Conservation (phyloP, 2,329 filamentous ascomycete species). For the Xylariaceae sp. region DNA sequence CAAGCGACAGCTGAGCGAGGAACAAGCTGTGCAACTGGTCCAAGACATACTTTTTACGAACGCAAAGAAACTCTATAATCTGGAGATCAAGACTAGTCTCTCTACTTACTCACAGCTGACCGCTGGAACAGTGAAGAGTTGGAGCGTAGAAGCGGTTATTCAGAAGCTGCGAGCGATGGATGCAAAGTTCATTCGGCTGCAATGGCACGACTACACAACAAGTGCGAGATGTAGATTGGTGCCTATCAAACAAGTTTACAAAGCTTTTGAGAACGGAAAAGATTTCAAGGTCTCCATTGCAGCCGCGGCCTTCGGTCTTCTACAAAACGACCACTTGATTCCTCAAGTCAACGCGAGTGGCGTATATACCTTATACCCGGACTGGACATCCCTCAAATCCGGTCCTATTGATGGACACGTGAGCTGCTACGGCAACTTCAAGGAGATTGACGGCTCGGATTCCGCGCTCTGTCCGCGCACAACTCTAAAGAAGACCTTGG, state of each 20-base stretch:
- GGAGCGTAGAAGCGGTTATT: conserved; percentile 17
- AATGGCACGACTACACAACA: conserved; percentile 76
- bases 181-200: conserved; percentile 65
- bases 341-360: conserved; percentile 54
- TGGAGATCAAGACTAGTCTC: conserved; percentile 43
- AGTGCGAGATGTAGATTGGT: conserved; percentile 63
- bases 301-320: conserved; percentile 58
- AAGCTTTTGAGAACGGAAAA: conserved; percentile 41
- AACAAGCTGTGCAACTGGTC: conserved; percentile 60
- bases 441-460: conserved; percentile 46
- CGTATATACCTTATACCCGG: conserved; percentile 62
- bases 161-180: conserved; percentile 28
- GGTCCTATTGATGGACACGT: conserved; percentile 59
- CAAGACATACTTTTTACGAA: conserved; percentile 72
- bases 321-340: conserved; percentile 62
- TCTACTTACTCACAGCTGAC: conserved; percentile 19
- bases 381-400: conserved; percentile 56
- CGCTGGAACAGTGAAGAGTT: neutral
- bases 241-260: conserved; percentile 54
- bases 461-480: conserved; percentile 61
- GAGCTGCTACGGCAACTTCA: conserved; percentile 65
- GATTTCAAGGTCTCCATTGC: conserved; percentile 55
- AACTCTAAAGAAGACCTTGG: conserved; percentile 52
- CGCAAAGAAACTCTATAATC: conserved; percentile 68
- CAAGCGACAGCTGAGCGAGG: conserved; percentile 55